Percentiles rank a stretch among this genome's conserved stretches.
Conservation (phyloP, 140 eudicot species). For the Senecio squalidus region DNA sequence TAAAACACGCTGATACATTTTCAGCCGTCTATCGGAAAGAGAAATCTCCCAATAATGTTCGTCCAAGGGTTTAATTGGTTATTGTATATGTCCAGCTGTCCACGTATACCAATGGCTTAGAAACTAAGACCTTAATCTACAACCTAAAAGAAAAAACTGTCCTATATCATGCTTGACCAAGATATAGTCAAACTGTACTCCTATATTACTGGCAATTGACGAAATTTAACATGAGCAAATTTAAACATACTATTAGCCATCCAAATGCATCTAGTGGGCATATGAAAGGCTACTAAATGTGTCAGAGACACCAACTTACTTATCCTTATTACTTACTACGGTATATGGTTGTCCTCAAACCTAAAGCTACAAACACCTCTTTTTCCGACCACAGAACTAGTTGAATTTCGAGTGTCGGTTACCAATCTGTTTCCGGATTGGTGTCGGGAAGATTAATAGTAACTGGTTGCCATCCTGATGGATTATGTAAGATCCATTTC, state of each 20-base stretch:
- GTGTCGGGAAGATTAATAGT: conserved; percentile 56
- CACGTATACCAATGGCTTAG: conserved; percentile 1
- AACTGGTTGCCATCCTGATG: conserved; percentile 93
- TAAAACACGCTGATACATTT: conserved; percentile 6
- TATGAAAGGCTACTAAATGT: conserved; percentile 14
- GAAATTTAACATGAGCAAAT: conserved; percentile 7
- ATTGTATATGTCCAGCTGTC: conserved; percentile 17
- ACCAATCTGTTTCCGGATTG: conserved; percentile 46
- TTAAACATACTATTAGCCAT: conserved; percentile 7
- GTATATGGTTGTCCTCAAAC: conserved; percentile 1
- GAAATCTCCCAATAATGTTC: conserved; percentile 2
- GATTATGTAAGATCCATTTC: conserved; percentile 65
- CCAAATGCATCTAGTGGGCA: conserved; percentile 27
- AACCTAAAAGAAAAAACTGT: conserved; percentile 19
- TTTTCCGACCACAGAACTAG: conserved; percentile 7
- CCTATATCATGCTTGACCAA: conserved; percentile 12
- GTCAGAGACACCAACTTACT: conserved; percentile 7
- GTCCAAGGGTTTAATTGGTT: conserved; percentile 2
- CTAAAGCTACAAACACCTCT: conserved; percentile 4
- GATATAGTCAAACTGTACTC: conserved; percentile 14
- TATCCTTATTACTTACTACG: not conserved
- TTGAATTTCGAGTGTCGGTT: conserved; percentile 20
- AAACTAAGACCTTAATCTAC: conserved; percentile 12
- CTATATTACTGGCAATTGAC: conserved; percentile 10
- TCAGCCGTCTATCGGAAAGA: not conserved